Percentiles rank a stretch among this genome's conserved stretches.
Conservation (phyloP, 441 rosid genomes). For the Eutrema salsugineum region DNA sequence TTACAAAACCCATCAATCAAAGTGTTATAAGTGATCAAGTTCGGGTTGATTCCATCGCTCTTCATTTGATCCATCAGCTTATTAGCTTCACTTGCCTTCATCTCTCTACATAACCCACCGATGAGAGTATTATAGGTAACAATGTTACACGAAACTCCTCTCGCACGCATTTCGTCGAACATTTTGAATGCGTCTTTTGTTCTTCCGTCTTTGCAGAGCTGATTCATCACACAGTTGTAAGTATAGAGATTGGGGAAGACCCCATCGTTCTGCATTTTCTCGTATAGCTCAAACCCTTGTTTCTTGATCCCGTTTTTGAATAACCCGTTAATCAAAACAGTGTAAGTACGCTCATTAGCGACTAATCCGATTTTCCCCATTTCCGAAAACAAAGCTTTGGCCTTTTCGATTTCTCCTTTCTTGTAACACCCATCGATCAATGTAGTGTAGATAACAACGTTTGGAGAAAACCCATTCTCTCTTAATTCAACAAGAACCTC, state of each 20-base stretch:
- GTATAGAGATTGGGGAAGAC: slow-evolving; percentile 56
- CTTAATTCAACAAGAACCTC: slow-evolving; percentile 42
- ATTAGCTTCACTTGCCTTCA: slow-evolving; percentile 47
- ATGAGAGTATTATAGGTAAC: slow-evolving; percentile 65
- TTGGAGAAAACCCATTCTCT: slow-evolving; percentile 47
- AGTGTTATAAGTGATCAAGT: slow-evolving; percentile 60
- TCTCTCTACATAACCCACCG: slow-evolving; percentile 51
- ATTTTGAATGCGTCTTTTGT: slow-evolving; percentile 39
- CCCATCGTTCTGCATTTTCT: slow-evolving; percentile 65
- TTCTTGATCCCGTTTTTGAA: slow-evolving; percentile 50
- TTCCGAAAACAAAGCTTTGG: slow-evolving; percentile 42
- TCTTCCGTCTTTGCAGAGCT: slow-evolving; percentile 45
- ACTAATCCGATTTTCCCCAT: slow-evolving; percentile 60
- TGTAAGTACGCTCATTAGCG: slow-evolving; percentile 67
- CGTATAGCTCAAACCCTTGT: slow-evolving; percentile 58
- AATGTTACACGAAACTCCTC: slow-evolving; percentile 54
- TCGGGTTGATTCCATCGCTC: slow-evolving; percentile 46
- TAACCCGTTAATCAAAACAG: slow-evolving; percentile 67
- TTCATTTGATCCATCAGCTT: slow-evolving; percentile 49
- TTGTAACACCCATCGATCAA: slow-evolving; percentile 85
- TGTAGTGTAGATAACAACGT: slow-evolving; percentile 67
- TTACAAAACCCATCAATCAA: slow-evolving; percentile 59
- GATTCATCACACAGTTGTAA: slow-evolving; percentile 57
- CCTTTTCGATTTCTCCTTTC: slow-evolving; percentile 55
- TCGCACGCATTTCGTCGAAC: slow-evolving; percentile 73